phyloP scores from a whole-genome alignment of 768 basidiomycete species.

The Trametes punicea region DNA sequence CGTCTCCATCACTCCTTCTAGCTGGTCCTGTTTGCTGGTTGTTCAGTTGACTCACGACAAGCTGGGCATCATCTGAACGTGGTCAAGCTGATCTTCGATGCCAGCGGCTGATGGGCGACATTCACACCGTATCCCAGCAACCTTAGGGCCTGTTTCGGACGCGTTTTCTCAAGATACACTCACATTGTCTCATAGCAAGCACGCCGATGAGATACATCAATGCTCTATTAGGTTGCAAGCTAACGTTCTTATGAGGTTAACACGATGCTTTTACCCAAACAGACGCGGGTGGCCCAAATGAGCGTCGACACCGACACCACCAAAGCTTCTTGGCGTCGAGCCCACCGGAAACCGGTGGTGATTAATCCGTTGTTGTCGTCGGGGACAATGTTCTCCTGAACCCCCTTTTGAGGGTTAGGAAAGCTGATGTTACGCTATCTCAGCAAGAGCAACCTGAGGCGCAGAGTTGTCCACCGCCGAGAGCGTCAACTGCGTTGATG shows the following conservation, averaged over 20 bases:
- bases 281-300: not conserved
- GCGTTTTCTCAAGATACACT: not conserved
- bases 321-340: conserved; percentile 11
- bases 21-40: not conserved
- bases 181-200: not conserved
- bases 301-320: not conserved
- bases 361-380: too few species aligned
- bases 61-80: conserved; percentile 6
- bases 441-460: too few species aligned
- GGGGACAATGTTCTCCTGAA: too few species aligned
- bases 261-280: not conserved
- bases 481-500: too few species aligned
- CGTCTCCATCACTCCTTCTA: not conserved
- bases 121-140: not conserved
- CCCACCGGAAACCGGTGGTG: conserved; percentile 4
- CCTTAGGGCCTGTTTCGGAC: not conserved
- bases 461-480: too few species aligned
- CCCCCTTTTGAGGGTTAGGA: too few species aligned
- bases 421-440: too few species aligned
- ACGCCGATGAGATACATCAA: not conserved
- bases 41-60: not conserved
- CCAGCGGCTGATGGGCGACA: not conserved
- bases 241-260: not conserved
- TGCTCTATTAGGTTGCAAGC: not conserved
- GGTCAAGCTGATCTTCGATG: not conserved